Evolutionary conservation across 805 yeast species (phyloP).

Genomic region (Lipomyces chichibuensis): DNA sequence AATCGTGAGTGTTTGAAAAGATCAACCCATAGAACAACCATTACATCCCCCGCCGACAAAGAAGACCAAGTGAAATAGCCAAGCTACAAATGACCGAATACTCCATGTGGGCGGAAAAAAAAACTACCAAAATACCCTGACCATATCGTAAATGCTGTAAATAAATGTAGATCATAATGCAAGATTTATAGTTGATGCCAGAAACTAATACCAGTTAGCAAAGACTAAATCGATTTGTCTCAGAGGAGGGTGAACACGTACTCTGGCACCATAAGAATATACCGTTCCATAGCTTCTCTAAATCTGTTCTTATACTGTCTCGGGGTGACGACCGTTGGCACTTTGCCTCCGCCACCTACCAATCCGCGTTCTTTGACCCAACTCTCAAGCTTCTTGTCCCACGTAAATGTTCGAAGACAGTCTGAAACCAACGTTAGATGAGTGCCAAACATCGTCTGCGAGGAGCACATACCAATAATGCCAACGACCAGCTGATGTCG

Average conservation of each 20-base stretch:
- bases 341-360: conserved; percentile 83
- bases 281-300: conserved; percentile 96
- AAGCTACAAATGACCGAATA: neutral
- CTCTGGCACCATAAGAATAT: conserved; percentile 86
- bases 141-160: neutral
- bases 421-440: conserved; percentile 45
- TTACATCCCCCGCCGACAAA: no score
- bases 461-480: conserved; percentile 60
- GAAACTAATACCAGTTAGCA: conserved; percentile 18
- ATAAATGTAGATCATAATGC: neutral
- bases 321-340: conserved; percentile 97
- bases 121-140: neutral
- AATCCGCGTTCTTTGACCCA: conserved; percentile 97
- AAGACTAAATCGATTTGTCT: neutral
- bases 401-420: conserved; percentile 92
- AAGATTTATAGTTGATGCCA: conserved; percentile 25
- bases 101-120: neutral
- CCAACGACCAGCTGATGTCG: conserved; percentile 79
- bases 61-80: neutral
- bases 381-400: conserved; percentile 98
- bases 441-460: no score
- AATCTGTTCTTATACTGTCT: conserved; percentile 91
- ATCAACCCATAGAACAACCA: no score
- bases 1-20: neutral
- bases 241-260: conserved; percentile 7